Evolutionary conservation across 352 stramenopile species (phyloP), one percentile per base, ranked within the genome.

Genomic region (Globisporangium irregulare): DNA sequence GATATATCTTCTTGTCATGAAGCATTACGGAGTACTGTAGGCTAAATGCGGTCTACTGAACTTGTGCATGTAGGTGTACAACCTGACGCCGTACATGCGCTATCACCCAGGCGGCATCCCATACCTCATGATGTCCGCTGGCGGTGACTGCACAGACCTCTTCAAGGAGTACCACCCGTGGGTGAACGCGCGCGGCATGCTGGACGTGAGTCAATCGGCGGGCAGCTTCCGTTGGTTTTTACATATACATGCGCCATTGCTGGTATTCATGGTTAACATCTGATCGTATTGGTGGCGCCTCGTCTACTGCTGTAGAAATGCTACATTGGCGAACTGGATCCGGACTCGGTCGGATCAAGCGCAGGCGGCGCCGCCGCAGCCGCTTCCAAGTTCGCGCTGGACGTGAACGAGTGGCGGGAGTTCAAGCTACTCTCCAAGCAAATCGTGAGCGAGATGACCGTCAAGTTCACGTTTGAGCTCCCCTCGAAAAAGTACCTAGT

Each of bases 141-240:
- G 97, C n/a, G 91, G 83, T 20, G 97, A 99, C 84, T 97, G 85
- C 64, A 99, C 97, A 3, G 82, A 82, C 32, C 75, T 99, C 7
- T 99, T 99, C 79, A 97, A 99, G 68, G 98, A 99, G 73, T 97
- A 98, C 74, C 97, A 99, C 76, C 73, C 79, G 24, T 99, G 96
- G 94, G 92, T 99, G 22, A 99, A 98, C 72, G 86, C 81, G 59
- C 87, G 96, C 72, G 76, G 78, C 60, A 97, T 97, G 88, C 73
- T 97, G n/a, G 83, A 94, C 66, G 82, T 83, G 58, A 12, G 63
- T 59, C 3, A n/a, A 24, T 32, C n/a, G 38, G 27, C 27, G 27
- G 12, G 5, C 20, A 36, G 12, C 1, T 4, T 3, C 27, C 27
- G 27, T 32, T 32, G 27, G 51, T 58, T 3, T 27, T 9, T 57